These are phyloP conservation scores for Usnea hakonensis DNA, from an alignment of 495 filamentous ascomycete genomes.

Conservation along the genomic window DNA sequence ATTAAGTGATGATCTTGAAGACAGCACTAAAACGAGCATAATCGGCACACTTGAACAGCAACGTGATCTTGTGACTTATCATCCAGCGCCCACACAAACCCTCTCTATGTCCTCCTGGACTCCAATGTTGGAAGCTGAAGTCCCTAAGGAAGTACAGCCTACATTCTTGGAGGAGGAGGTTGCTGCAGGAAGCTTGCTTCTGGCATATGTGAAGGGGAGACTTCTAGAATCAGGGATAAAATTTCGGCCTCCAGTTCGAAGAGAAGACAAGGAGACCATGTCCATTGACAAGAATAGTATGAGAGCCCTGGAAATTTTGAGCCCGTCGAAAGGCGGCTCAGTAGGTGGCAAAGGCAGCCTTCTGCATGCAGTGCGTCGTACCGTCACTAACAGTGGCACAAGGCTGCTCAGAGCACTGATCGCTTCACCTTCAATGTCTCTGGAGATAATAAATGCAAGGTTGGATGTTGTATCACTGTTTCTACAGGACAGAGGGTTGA, in stretches of 20 bases:
- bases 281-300: slow-evolving; percentile 84
- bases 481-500: slow-evolving; percentile 51
- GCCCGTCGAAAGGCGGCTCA: slow-evolving; percentile 66
- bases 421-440: slow-evolving; percentile 76
- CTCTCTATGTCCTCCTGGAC: slow-evolving; percentile 59
- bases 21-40: slow-evolving; percentile 33
- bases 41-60: slow-evolving; percentile 42
- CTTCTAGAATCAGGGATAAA: slow-evolving; percentile 74
- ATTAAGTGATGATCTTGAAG: slow-evolving; percentile 54
- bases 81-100: slow-evolving; percentile 37
- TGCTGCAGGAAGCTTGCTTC: slow-evolving; percentile 61
- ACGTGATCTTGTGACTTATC: slow-evolving; percentile 50
- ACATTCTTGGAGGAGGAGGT: slow-evolving; percentile 43
- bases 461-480: slow-evolving; percentile 77
- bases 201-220: slow-evolving; percentile 74
- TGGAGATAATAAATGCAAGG: slow-evolving; percentile 68
- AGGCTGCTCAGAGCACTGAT: slow-evolving; percentile 74
- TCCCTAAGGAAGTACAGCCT: slow-evolving; percentile 32
- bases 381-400: slow-evolving; percentile 83
- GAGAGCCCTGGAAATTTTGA: slow-evolving; percentile 78
- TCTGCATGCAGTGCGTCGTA: slow-evolving; percentile 78
- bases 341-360: slow-evolving; percentile 69
- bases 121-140: slow-evolving; percentile 64
- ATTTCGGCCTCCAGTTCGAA: slow-evolving; percentile 71
- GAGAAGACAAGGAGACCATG: slow-evolving; percentile 70